Evolutionary conservation across 257 asterid genomes (phyloP).

Genomic region (Apocynum venetum): DNA sequence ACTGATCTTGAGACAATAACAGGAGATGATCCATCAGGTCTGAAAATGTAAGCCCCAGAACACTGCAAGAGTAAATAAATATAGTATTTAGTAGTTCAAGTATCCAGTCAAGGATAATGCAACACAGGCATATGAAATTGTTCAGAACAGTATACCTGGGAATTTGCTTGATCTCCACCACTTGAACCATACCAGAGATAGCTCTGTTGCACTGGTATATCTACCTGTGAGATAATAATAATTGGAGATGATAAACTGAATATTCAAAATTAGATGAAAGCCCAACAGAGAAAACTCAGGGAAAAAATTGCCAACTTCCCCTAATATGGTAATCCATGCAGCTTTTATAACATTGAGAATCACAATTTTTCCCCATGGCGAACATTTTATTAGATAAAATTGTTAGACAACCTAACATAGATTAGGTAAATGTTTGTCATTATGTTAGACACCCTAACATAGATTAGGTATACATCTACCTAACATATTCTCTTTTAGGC

Average conservation of each 20-base stretch:
- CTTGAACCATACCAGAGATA: slow-evolving; percentile 76
- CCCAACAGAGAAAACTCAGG: neutral
- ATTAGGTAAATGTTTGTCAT: too few species aligned
- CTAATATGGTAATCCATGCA: neutral
- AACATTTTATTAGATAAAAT: too few species aligned
- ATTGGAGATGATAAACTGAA: neutral
- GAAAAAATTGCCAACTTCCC: neutral
- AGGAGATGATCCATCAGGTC: slow-evolving; percentile 58
- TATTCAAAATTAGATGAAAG: neutral
- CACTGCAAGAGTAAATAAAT: slow-evolving; percentile 32
- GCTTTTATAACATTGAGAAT: neutral
- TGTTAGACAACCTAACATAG: too few species aligned
- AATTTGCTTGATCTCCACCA: slow-evolving; percentile 39
- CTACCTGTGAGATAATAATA: slow-evolving; percentile 43
- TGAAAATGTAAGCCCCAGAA: slow-evolving; percentile 93
- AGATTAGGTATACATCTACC: too few species aligned
- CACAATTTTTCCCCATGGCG: too few species aligned
- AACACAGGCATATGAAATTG: neutral
- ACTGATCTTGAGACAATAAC: slow-evolving; percentile 63
- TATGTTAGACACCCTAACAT: too few species aligned
- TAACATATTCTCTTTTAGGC: too few species aligned
- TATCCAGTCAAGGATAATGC: neutral
- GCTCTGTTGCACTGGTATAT: slow-evolving; percentile 77
- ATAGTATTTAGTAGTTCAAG: slow-evolving; percentile 13
- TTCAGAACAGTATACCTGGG: slow-evolving; percentile 43